Conservation (phyloP, 169 alveolate species). For the Babesia gibsoni region DNA sequence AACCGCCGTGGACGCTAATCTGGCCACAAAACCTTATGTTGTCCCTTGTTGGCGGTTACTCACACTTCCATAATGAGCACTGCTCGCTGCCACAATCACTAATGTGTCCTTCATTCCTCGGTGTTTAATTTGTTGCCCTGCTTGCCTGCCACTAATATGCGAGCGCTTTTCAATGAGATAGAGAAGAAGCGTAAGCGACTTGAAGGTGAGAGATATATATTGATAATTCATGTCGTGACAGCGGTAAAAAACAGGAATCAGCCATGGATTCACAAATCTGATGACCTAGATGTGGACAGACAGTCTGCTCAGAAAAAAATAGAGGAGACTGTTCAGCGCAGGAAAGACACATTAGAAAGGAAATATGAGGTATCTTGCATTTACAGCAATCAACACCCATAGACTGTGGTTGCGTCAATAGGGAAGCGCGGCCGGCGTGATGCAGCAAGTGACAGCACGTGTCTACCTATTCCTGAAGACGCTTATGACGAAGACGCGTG, state of each 20-base stretch:
- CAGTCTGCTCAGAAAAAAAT: slow-evolving; percentile 28
- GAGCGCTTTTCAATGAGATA: slow-evolving; percentile 33
- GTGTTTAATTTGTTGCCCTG: too few relatives aligned
- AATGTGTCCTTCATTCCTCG: too few relatives aligned
- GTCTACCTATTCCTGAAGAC: too few relatives aligned
- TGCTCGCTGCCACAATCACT: too few relatives aligned
- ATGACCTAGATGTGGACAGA: slow-evolving; percentile 24
- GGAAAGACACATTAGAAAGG: slow-evolving; percentile 2
- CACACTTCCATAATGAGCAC: too few relatives aligned
- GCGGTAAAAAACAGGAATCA: slow-evolving; percentile 48
- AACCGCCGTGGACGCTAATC: too few relatives aligned
- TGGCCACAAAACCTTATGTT: too few relatives aligned
- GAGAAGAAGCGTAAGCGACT: slow-evolving; percentile 39
- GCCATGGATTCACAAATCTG: slow-evolving; percentile 36
- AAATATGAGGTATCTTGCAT: slow-evolving; percentile 26
- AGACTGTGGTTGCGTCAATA: too few relatives aligned
- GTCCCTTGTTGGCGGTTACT: too few relatives aligned
- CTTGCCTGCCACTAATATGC: slow-evolving; percentile 23
- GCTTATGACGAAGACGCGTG: background rate
- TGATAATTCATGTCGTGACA: background rate
- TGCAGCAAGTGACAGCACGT: too few relatives aligned
- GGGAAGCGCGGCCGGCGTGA: too few relatives aligned
- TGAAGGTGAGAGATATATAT: slow-evolving; percentile 13
- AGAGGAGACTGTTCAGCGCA: slow-evolving; percentile 6
- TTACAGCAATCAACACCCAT: background rate